Evolutionary conservation across 139 green algal genomes (phyloP).

Genomic region (Chlamydomonas schloesseri): DNA sequence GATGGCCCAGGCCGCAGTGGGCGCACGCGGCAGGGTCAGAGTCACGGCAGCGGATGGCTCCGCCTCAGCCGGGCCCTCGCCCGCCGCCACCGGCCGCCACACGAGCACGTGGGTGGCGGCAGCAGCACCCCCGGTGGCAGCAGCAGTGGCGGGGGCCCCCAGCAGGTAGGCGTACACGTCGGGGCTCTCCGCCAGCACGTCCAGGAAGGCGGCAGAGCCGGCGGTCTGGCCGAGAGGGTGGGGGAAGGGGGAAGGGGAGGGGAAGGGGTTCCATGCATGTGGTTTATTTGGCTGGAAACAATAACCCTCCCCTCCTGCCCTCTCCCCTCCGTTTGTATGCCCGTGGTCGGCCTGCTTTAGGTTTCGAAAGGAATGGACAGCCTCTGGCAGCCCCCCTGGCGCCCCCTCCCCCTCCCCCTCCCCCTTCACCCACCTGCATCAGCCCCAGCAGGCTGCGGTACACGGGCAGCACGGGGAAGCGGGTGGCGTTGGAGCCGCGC

Average conservation of each 20-base stretch:
- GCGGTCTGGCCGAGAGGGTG: conserved; percentile 1
- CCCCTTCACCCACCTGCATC: conserved; percentile 15
- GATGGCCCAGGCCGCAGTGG: conserved; percentile 1
- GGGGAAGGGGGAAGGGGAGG: background rate
- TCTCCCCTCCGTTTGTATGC: too few species aligned
- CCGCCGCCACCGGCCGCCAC: conserved; percentile 35
- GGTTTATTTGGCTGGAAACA: background rate
- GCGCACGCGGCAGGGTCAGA: background rate
- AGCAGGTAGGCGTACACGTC: conserved; percentile 39
- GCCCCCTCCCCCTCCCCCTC: background rate
- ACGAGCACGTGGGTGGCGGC: conserved; percentile 41
- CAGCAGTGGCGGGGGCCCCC: background rate
- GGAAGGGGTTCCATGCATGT: background rate
- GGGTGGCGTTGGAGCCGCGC: conserved; percentile 19
- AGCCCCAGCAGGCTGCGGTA: background rate
- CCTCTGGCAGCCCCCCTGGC: too few species aligned
- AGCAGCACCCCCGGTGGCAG: too few species aligned
- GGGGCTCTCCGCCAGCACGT: conserved; percentile 8
- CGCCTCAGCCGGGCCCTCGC: conserved; percentile 10
- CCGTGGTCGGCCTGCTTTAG: too few species aligned
- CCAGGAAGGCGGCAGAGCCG: conserved; percentile 27
- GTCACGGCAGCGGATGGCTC: background rate
- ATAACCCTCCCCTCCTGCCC: too few species aligned
- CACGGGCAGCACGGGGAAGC: conserved; percentile 23
- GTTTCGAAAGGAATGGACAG: too few species aligned